These are phyloP conservation scores for Sinapis alba DNA, from an alignment of 441 rosid species.

Conservation along the genomic window DNA sequence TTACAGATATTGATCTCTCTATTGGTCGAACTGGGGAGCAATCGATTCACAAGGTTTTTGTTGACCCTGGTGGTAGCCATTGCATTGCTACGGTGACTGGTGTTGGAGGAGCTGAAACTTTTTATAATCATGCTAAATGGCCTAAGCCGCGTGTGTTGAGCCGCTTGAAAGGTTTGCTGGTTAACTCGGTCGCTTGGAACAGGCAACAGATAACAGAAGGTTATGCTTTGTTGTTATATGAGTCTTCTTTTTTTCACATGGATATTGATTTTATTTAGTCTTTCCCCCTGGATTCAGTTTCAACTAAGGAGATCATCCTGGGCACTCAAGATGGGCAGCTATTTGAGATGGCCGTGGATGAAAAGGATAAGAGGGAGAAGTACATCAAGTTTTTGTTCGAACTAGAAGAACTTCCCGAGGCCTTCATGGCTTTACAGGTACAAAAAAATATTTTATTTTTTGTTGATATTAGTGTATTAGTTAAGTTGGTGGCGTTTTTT, in stretches of 20 bases:
- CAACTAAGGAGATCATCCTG: conserved; percentile 90
- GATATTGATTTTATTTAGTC: conserved; percentile 27
- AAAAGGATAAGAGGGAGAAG: conserved; percentile 97
- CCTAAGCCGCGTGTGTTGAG: conserved; percentile 82
- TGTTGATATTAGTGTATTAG: neutral
- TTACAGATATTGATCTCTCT: conserved; percentile 83
- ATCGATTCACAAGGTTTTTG: conserved; percentile 87
- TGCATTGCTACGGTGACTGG: conserved; percentile 89
- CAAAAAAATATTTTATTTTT: neutral
- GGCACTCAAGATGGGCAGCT: conserved; percentile 96
- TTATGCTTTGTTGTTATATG: conserved; percentile 30
- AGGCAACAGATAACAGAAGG: conserved; percentile 97
- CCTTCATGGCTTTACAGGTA: conserved; percentile 33
- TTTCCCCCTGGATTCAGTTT: conserved; percentile 50
- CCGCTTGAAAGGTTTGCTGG: conserved; percentile 83
- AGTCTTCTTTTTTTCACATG: neutral
- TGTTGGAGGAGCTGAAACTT: conserved; percentile 86
- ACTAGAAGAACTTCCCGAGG: conserved; percentile 88
- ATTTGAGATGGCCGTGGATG: conserved; percentile 92
- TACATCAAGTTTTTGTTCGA: conserved; percentile 83
- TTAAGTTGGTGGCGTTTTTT: neutral
- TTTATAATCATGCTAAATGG: conserved; percentile 96
- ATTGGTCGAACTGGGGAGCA: conserved; percentile 90
- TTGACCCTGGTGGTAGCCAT: conserved; percentile 98
- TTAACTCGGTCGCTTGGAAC: conserved; percentile 97